phyloP scores from a whole-genome alignment of 768 basidiomycete genomes.

The Tulasnella sp. region DNA sequence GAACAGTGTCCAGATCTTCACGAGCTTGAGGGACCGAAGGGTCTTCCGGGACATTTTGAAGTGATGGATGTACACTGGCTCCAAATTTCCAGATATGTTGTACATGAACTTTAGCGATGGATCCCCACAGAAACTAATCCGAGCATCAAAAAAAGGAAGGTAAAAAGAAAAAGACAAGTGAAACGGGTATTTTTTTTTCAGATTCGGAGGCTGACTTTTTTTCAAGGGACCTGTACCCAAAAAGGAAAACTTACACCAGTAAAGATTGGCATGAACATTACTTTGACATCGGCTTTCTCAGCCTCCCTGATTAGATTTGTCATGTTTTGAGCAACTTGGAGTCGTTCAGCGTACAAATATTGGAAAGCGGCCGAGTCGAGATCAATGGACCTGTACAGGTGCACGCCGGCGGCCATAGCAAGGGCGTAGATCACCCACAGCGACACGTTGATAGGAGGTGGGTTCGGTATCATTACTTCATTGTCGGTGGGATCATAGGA shows the following conservation, averaged over 20 bases:
- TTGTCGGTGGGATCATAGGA: background rate
- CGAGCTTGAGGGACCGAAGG: background rate
- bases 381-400: conserved; percentile 6
- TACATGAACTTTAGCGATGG: conserved; percentile 1
- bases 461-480: conserved; percentile 1
- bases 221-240: background rate
- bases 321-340: background rate
- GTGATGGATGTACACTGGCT: background rate
- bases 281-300: background rate
- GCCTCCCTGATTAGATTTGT: conserved; percentile 3
- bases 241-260: conserved; percentile 11
- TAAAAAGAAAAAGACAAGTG: background rate
- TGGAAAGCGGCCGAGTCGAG: background rate
- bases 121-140: conserved; percentile 1
- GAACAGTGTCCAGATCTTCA: background rate
- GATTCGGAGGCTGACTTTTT: background rate
- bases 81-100: conserved; percentile 9
- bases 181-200: background rate
- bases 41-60: no score
- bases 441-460: background rate
- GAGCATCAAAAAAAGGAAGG: background rate
- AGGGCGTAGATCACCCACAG: conserved; percentile 5
- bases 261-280: background rate
- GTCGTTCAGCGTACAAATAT: background rate
- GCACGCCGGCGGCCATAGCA: conserved; percentile 2